A percentile compares a stretch with the other conserved stretches of the same genome.
These are phyloP conservation scores for Penicillium daleae DNA, from an alignment of 495 filamentous ascomycete genomes.

Conservation along the genomic window DNA sequence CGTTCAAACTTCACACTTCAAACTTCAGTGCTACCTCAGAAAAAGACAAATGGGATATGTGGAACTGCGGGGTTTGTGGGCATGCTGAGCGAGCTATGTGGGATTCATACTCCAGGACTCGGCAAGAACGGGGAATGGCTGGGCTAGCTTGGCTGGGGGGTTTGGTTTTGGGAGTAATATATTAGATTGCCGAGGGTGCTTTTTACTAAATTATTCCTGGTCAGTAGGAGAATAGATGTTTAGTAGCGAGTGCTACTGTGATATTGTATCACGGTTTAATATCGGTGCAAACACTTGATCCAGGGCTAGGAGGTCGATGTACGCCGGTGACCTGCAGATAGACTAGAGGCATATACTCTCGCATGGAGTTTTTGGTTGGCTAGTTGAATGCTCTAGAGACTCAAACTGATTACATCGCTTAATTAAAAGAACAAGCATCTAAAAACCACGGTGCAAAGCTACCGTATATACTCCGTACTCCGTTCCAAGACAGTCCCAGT, in stretches of 20 bases:
- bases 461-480: slow-evolving; percentile 4
- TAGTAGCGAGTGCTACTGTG: slow-evolving; percentile 2
- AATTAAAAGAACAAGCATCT: background rate
- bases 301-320: background rate
- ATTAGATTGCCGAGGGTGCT: background rate
- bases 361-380: background rate
- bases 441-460: background rate
- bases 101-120: background rate
- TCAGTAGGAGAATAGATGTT: background rate
- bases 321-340: background rate
- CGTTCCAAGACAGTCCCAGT: slow-evolving; percentile 1
- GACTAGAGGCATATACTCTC: background rate
- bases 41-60: background rate
- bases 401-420: background rate
- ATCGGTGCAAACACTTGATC: background rate
- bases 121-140: background rate
- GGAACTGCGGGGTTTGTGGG: background rate
- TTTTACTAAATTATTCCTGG: background rate
- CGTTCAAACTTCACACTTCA: too few relatives aligned
- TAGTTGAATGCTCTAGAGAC: background rate
- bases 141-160: background rate
- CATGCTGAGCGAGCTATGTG: background rate
- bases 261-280: background rate
- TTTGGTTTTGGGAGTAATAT: background rate
- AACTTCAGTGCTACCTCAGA: background rate